phyloP scores from a whole-genome alignment of 2,329 filamentous ascomycete genomes.

The Trichoderma brevicompactum region DNA sequence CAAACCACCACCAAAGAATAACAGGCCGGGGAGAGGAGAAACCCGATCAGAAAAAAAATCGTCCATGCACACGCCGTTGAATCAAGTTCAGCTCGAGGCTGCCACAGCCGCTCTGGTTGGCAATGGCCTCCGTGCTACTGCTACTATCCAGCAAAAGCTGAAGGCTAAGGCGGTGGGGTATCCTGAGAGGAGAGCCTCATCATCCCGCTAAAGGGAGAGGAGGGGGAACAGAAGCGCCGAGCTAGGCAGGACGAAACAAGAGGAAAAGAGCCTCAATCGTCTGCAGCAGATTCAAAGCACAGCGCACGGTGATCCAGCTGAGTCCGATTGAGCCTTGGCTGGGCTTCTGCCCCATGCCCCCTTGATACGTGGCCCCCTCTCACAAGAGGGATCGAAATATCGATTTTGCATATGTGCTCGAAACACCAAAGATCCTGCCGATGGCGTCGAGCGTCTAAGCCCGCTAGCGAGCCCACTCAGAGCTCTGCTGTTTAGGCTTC shows the following conservation, averaged over 20 bases:
- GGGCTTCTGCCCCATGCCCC: neutral
- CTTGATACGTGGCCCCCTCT: constrained; percentile 25
- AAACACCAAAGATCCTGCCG: constrained; percentile 22
- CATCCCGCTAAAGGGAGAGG: constrained; percentile 19
- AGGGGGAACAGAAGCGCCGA: constrained; percentile 23
- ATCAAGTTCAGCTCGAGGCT: constrained; percentile 15
- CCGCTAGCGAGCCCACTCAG: neutral
- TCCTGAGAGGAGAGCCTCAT: constrained; percentile 24
- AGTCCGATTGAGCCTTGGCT: constrained; percentile 19
- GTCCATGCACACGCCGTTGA: constrained; percentile 17
- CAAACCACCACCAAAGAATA: neutral
- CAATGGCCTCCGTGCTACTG: neutral
- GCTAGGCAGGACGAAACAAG: neutral
- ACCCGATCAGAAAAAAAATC: neutral
- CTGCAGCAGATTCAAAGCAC: too few species aligned
- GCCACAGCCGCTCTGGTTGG: neutral
- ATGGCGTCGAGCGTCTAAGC: constrained; percentile 15
- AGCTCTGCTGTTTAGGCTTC: constrained; percentile 17
- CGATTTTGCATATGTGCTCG: constrained; percentile 21
- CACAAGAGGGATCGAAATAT: constrained; percentile 25
- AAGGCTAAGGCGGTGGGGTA: constrained; percentile 19
- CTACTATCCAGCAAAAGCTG: constrained; percentile 13
- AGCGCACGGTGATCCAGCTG: neutral
- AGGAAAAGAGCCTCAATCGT: neutral
- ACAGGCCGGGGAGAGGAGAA: neutral